Evolutionary conservation across 192 early-diverging fungal genomes (phyloP).

Genomic region (Backusella sp.): DNA sequence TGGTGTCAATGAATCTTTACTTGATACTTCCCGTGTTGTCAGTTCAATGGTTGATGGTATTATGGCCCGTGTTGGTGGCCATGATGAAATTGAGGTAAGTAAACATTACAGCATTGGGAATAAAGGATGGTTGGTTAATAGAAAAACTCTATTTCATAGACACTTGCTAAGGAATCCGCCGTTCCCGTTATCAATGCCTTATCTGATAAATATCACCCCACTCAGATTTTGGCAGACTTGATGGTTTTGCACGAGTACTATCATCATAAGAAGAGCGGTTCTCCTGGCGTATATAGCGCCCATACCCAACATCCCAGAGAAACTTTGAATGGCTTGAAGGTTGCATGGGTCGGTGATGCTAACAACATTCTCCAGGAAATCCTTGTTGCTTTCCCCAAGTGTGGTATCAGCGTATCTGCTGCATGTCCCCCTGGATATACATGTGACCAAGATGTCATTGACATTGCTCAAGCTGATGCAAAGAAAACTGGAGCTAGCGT

Average conservation of each 20-base stretch:
- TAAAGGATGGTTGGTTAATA: background rate
- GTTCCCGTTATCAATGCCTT: constrained; percentile 97
- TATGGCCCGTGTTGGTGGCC: constrained; percentile 89
- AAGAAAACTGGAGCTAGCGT: constrained; percentile 46
- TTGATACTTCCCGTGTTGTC: constrained; percentile 90
- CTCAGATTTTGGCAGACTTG: constrained; percentile 95
- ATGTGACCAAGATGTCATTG: constrained; percentile 66
- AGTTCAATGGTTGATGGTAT: constrained; percentile 95
- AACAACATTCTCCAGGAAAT: constrained; percentile 96
- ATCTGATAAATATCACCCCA: constrained; percentile 93
- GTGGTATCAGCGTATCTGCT: constrained; percentile 78
- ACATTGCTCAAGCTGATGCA: constrained; percentile 66
- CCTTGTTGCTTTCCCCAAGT: constrained; percentile 83
- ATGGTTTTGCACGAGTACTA: constrained; percentile 89
- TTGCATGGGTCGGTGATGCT: constrained; percentile 99
- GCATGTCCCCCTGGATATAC: constrained; percentile 87
- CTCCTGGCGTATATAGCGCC: constrained; percentile 34
- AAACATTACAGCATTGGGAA: background rate
- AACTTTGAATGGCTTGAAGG: constrained; percentile 66
- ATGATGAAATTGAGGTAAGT: constrained; percentile 81
- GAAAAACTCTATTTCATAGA: constrained; percentile 40
- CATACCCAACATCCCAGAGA: constrained; percentile 49
- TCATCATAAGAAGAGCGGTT: constrained; percentile 40
- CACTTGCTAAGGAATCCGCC: constrained; percentile 79
- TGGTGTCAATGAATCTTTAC: constrained; percentile 91